These are phyloP conservation scores for Kodamaea restingae DNA, from an alignment of 805 yeast species.

Conservation along the genomic window DNA sequence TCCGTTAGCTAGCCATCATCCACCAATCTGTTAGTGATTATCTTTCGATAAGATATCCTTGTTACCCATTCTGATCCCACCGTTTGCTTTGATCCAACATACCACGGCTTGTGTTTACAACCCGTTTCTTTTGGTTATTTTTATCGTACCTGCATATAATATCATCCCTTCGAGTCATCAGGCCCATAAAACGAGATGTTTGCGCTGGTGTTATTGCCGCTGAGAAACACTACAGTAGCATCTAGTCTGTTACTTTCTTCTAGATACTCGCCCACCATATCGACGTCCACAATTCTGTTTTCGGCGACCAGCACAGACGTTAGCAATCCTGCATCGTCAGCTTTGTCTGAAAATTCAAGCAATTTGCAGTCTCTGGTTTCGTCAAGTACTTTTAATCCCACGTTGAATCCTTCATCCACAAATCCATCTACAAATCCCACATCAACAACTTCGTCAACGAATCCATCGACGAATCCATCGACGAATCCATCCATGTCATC, in stretches of 20 bases:
- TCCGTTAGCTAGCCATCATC: too few relatives aligned
- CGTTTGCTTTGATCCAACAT: too few relatives aligned
- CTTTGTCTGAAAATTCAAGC: not conserved
- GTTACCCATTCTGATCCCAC: too few relatives aligned
- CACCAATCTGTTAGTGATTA: too few relatives aligned
- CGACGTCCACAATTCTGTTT: conserved; percentile 7
- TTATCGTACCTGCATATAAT: not conserved
- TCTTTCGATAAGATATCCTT: too few relatives aligned
- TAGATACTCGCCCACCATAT: conserved; percentile 6
- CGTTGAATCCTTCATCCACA: too few relatives aligned
- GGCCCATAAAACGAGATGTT: not conserved
- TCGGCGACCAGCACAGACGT: conserved; percentile 6
- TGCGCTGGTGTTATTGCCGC: not conserved
- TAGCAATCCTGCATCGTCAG: not conserved
- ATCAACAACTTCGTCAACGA: conserved; percentile 1
- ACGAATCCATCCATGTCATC: not conserved
- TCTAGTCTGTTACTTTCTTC: not conserved
- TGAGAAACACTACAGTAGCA: not conserved
- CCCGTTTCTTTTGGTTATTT: not conserved
- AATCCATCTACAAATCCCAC: conserved; percentile 3
- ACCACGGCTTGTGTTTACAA: not conserved
- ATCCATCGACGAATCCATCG: not conserved
- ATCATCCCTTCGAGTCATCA: not conserved
- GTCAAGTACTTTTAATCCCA: not conserved
- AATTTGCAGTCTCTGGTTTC: not conserved